Conservation (phyloP, 78 protist genomes). For the Acrasis kona region DNA sequence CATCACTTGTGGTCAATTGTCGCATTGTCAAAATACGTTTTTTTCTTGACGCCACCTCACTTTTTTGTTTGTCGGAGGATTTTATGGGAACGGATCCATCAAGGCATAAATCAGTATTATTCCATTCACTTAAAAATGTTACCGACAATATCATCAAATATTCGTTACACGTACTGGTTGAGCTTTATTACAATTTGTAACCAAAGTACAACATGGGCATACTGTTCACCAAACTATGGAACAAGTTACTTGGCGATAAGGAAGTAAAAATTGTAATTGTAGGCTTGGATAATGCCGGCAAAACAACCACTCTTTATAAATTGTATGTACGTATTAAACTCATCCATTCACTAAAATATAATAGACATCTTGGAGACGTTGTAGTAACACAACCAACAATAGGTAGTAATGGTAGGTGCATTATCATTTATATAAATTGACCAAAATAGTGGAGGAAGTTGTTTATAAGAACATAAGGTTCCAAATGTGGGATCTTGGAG, state of each 20-base stretch:
- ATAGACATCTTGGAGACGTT: conserved; percentile 35
- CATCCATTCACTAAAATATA: background rate
- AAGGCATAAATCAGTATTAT: too few relatives aligned
- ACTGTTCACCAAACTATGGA: conserved; percentile 3
- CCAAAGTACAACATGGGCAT: too few relatives aligned
- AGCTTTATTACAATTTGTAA: too few relatives aligned
- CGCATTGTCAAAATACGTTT: too few relatives aligned
- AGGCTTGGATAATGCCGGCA: conserved; percentile 40
- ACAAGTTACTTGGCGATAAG: conserved; percentile 4
- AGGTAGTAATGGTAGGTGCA: conserved; percentile 42
- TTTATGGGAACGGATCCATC: too few relatives aligned
- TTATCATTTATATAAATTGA: too few relatives aligned
- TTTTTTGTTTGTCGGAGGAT: too few relatives aligned
- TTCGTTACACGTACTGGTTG: too few relatives aligned
- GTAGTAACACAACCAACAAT: conserved; percentile 56
- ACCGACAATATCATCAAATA: too few relatives aligned
- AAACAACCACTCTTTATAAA: conserved; percentile 31
- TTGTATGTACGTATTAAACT: conserved; percentile 34
- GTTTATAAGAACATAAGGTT: conserved; percentile 15
- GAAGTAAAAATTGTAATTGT: conserved; percentile 11
- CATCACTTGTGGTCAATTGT: too few relatives aligned
- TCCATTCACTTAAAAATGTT: too few relatives aligned
- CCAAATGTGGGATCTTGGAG: conserved; percentile 34
- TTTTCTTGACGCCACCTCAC: too few relatives aligned
- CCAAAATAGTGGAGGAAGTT: conserved; percentile 41